Conservation (phyloP, 176 grass and related monocot species). For the Triticum turgidum region DNA sequence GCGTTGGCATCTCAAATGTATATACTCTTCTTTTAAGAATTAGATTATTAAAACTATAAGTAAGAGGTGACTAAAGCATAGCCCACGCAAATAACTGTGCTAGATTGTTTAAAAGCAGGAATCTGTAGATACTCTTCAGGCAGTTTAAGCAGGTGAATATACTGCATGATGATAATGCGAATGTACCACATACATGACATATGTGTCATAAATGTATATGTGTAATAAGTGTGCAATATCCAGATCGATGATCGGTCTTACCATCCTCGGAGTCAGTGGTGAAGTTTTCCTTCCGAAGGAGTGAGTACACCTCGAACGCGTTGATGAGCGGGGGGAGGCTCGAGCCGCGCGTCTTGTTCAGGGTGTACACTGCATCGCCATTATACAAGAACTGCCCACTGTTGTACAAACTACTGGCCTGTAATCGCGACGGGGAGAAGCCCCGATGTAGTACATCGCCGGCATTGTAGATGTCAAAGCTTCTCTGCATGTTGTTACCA, state of each 20-base stretch:
- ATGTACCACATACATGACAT: no score
- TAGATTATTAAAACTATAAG: no score
- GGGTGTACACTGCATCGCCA: background rate
- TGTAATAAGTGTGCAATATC: no score
- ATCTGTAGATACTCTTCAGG: no score
- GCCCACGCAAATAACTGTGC: no score
- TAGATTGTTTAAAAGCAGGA: no score
- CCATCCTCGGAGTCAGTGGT: background rate
- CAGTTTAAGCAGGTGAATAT: no score
- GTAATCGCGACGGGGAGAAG: background rate
- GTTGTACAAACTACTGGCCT: background rate
- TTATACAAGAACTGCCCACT: background rate
- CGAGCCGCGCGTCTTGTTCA: background rate
- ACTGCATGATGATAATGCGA: no score
- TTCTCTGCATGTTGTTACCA: background rate
- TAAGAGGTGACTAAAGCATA: no score
- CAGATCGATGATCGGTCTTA: background rate
- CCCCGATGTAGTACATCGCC: fast-evolving
- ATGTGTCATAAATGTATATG: no score
- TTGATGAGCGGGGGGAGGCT: slow-evolving; percentile 15
- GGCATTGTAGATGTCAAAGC: background rate
- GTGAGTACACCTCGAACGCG: background rate
- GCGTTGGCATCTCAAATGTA: no score
- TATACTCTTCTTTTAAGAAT: no score
- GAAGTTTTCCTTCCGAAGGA: background rate